Base-by-base conservation (phyloP, 805 yeast species). In the Wickerhamiella azyma region DNA sequence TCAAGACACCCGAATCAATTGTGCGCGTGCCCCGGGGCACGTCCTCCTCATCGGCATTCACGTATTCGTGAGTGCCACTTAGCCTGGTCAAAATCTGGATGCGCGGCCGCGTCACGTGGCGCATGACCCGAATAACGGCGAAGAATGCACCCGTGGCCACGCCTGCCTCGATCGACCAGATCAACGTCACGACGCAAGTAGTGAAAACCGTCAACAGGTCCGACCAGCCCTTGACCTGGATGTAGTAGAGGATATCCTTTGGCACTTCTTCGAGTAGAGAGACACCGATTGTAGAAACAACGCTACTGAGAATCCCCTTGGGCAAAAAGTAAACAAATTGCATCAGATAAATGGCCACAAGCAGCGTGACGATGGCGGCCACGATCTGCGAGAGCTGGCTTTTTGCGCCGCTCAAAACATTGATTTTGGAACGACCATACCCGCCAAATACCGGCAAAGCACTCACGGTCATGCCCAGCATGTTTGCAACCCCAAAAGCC, bases 381-480 rank as follows among this genome's bases (percentile, higher is more conserved):
- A 83, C 73, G 3, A 77, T 76, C 0, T 94, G 94, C n/a, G 92
- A 74, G 59, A 80, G 67, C 9, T 88, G 88, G 0, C 95, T 83
- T 52, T 75, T 76, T 0, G 94, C 97, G 5, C 96, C 96, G 11
- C 86, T 77, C 43, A 85, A 66, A 1, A 88, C 81, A 64, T 89
- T 89, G 48, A 89, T 79, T 56, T 83, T 86, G 14, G 94, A 81
- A 56, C 97, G 72, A 1, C 96, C 97, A 58, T 88, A 89, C 0
- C 97, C 97, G 9, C 97, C 98, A 69, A 88, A 88, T 0, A 94
- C 76, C 0, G 98, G 96, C 13, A 89, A 66, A 0, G 86, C 81
- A 28, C 73, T 66, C 46, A 72, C 63, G 28, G 67, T 47, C 2
- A 85, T 72, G 0, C 79, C 78, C 0, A 72, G 63, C 1, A 85